Conservation (phyloP, 805 yeast species). For the Candida arabinofermentans region DNA sequence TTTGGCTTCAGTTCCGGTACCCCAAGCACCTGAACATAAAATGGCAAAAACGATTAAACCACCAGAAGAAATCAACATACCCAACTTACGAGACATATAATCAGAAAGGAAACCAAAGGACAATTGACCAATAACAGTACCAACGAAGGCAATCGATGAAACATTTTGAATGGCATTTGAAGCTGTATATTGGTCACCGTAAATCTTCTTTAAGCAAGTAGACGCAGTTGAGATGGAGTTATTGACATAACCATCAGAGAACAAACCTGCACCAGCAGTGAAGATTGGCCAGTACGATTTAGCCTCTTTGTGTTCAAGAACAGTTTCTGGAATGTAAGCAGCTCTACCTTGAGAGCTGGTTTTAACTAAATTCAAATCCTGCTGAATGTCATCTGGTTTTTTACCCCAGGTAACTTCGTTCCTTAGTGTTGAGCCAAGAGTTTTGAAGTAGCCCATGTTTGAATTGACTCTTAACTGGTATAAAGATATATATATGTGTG, state of each 20-base stretch:
- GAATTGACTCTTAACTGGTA: background rate
- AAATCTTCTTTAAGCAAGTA: constrained; percentile 62
- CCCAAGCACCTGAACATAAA: constrained; percentile 85
- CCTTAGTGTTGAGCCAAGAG: background rate
- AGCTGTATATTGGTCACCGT: constrained; percentile 55
- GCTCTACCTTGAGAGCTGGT: constrained; percentile 17
- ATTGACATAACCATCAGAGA: constrained; percentile 91
- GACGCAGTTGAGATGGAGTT: constrained; percentile 77
- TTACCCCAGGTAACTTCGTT: constrained; percentile 29
- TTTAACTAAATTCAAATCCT: background rate
- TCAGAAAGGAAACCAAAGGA: constrained; percentile 80
- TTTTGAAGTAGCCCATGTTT: background rate
- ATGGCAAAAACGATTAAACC: constrained; percentile 76
- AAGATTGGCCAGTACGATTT: constrained; percentile 57
- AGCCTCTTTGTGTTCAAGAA: constrained; percentile 20
- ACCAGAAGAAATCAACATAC: constrained; percentile 75
- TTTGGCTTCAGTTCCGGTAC: constrained; percentile 42
- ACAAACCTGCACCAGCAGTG: constrained; percentile 88
- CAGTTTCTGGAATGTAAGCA: constrained; percentile 21
- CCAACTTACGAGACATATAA: constrained; percentile 71
- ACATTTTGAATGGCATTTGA: constrained; percentile 77
- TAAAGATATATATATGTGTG: background rate
- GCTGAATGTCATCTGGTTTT: constrained; percentile 11
- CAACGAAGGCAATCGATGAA: constrained; percentile 85
- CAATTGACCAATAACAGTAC: constrained; percentile 85